Conservation (phyloP, 768 basidiomycete species). For the Psilocybe subaeruginosa region DNA sequence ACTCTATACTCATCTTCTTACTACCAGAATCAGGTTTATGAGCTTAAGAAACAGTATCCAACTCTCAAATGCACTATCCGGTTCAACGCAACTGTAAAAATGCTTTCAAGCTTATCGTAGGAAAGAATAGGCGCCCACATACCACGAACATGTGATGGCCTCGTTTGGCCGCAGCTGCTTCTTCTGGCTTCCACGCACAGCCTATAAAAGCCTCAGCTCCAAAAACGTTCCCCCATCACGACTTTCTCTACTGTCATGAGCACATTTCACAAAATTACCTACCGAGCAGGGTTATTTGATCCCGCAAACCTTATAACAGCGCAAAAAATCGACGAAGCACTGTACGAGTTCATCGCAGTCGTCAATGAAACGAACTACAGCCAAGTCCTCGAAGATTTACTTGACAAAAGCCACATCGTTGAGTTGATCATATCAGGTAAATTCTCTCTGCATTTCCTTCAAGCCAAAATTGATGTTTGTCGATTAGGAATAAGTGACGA, state of each 20-base stretch:
- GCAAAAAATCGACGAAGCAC: conserved; percentile 21
- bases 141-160: conserved; percentile 14
- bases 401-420: conserved; percentile 22
- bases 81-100: not conserved
- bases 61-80: not conserved
- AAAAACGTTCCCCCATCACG: not conserved
- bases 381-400: conserved; percentile 23
- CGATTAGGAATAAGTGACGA: conserved; percentile 13
- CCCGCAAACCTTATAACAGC: conserved; percentile 14
- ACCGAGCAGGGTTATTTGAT: conserved; percentile 21
- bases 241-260: conserved; percentile 18
- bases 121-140: conserved; percentile 10
- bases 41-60: not conserved
- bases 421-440: conserved; percentile 30
- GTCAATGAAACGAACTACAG: conserved; percentile 25
- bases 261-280: conserved; percentile 22
- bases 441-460: conserved; percentile 1
- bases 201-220: conserved; percentile 11
- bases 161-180: conserved; percentile 13
- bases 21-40: too few relatives aligned
- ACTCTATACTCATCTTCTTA: too few relatives aligned
- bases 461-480: not conserved
- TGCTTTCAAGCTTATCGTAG: not conserved
- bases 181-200: not conserved
- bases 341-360: conserved; percentile 23